Evolutionary conservation across 2,329 filamentous ascomycete species (phyloP).

Genomic region (Colletotrichum noveboracense): DNA sequence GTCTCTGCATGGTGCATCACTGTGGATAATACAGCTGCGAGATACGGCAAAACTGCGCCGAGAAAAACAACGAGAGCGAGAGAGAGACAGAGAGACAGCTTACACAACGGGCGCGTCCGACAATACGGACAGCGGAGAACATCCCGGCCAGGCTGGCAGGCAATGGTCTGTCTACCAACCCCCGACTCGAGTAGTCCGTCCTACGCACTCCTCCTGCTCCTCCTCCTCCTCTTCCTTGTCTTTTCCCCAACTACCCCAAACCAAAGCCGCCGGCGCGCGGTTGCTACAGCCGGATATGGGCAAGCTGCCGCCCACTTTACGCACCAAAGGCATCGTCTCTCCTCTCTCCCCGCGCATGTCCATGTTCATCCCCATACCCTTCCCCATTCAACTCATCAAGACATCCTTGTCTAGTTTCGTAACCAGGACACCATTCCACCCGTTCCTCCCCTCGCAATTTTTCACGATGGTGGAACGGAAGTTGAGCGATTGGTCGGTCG

Average conservation of each 20-base stretch:
- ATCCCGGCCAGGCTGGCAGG: not conserved
- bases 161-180: not conserved
- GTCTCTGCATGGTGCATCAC: not conserved
- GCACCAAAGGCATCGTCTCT: not conserved
- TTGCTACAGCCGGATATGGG: not conserved
- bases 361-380: constrained; percentile 16
- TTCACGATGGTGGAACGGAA: constrained; percentile 14
- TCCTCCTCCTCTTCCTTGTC: not conserved
- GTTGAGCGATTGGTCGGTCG: constrained; percentile 10
- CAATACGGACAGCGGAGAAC: not conserved
- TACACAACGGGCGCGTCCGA: not conserved
- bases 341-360: constrained; percentile 13
- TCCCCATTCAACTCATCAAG: not conserved
- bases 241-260: constrained; percentile 17
- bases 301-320: constrained; percentile 12
- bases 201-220: not conserved
- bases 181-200: not conserved
- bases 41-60: not conserved
- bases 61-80: not conserved
- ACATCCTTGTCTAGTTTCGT: constrained; percentile 5
- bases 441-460: not conserved
- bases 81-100: not conserved
- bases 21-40: constrained; percentile 3
- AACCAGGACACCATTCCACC: not conserved
- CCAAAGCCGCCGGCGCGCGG: not conserved